phyloP scores from a whole-genome alignment of 768 basidiomycete genomes.

The Lactifluus pinguis region DNA sequence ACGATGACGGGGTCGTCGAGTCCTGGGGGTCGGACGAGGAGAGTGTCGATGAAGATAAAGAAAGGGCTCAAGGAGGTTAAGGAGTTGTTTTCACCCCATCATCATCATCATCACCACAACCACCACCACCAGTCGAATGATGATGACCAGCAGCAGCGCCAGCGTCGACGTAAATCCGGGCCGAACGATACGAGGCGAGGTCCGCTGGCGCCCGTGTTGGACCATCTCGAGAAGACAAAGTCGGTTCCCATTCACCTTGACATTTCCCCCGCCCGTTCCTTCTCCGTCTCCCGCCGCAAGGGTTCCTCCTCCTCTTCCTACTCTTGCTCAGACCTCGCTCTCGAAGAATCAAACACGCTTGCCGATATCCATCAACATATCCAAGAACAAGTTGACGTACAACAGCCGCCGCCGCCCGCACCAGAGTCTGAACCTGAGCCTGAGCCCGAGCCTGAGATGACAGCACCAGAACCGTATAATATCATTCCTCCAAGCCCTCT shows the following conservation, averaged over 20 bases:
- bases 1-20: not conserved
- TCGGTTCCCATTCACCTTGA: slow-evolving; percentile 23
- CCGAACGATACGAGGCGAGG: slow-evolving; percentile 10
- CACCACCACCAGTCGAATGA: not conserved
- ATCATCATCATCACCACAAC: not conserved
- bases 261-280: slow-evolving; percentile 30
- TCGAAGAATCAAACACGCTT: slow-evolving; percentile 9
- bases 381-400: not conserved
- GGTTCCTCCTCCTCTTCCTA: slow-evolving; percentile 25
- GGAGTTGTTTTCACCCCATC: slow-evolving; percentile 13
- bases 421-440: not conserved
- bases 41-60: slow-evolving; percentile 20
- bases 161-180: slow-evolving; percentile 5
- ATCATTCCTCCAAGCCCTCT: not conserved
- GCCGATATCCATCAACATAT: not conserved
- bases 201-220: slow-evolving; percentile 12
- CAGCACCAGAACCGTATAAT: not conserved
- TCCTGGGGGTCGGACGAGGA: slow-evolving; percentile 11
- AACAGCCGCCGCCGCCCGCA: too few species aligned
- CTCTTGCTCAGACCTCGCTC: not conserved
- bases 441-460: not conserved
- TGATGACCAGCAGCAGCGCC: not conserved
- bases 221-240: slow-evolving; percentile 3
- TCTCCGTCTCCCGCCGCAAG: slow-evolving; percentile 35
- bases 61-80: slow-evolving; percentile 21